Evolutionary conservation across 2,329 filamentous ascomycete genomes (phyloP), one percentile per base, ranked within the genome.

Genomic region (Aureobasidium musti): DNA sequence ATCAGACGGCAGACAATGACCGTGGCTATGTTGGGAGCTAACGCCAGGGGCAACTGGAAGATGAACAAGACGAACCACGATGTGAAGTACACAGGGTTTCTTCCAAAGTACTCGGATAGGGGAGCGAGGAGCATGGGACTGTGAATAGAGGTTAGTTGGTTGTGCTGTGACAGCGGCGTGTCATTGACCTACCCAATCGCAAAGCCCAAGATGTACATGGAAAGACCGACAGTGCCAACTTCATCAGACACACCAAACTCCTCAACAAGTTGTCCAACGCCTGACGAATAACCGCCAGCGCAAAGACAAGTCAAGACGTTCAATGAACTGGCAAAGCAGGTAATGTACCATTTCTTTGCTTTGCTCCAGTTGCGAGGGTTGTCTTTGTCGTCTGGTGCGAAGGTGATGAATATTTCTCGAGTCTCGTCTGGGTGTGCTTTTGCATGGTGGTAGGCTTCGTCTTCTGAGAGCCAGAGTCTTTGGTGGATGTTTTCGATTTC

Each of bases 331-430:
- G 75, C 76, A n/a, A 80, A 71, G 37, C 73, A 70, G 6, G 77
- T 79, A 45, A 79, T 79, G 67, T 78, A 80, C 78, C 78, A 80
- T 67, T 78, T 78, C 33, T 73, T 74, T 68, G 68, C 73, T 49
- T 72, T 74, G 2, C 76, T 73, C 77, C 78, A 81, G 52, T 79
- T 75, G 41, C 77, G 74, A 11, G 79, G 79, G 65, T 79, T 79
- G 37, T 79, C 77, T 10, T 54, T 64, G 54, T 74, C 73, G 23
- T 70, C 43, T 11, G 47, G 39, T 2, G 50, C 53, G 57, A 72
- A 74, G 1, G 64, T 72, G 17, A 74, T 60, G 43, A 68, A 70
- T 35, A 74, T 68, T 7, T 71, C 68, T 2, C 67, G 67, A 2
- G 67, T 60, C 11, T 69, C 68, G 28, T 71, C 60, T 3, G 72